Evolutionary conservation across 192 early-diverging fungal genomes (phyloP).

Genomic region (Backusella macrospora): DNA sequence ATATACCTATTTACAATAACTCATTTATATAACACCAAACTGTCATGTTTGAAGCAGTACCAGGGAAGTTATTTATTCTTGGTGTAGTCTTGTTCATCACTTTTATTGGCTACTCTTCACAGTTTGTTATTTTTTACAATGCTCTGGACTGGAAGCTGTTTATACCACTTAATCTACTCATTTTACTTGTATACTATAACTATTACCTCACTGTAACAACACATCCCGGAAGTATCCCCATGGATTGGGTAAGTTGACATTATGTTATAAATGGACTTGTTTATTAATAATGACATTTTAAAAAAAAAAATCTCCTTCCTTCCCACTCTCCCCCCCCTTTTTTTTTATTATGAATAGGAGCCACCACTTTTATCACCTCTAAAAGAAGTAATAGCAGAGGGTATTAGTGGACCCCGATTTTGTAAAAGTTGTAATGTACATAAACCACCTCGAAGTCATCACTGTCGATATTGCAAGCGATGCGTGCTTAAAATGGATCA

Average conservation of each 20-base stretch:
- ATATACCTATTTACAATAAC: background rate
- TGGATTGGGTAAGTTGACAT: slow-evolving; percentile 44
- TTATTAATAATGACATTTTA: no score
- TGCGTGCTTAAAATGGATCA: slow-evolving; percentile 93
- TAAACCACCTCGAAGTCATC: slow-evolving; percentile 82
- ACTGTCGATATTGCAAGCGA: slow-evolving; percentile 75
- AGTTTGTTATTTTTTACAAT: slow-evolving; percentile 34
- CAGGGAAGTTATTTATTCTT: slow-evolving; percentile 38
- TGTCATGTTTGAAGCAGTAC: slow-evolving; percentile 31
- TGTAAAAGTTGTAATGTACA: slow-evolving; percentile 63
- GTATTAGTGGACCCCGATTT: slow-evolving; percentile 66
- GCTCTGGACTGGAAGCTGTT: slow-evolving; percentile 19
- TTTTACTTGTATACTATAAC: slow-evolving; percentile 80
- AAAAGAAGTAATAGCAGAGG: slow-evolving; percentile 52
- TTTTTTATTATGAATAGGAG: background rate
- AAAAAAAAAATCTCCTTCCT: no score
- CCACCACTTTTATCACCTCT: slow-evolving; percentile 17
- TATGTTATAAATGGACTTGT: background rate
- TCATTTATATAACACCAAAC: background rate
- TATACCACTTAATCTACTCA: slow-evolving; percentile 73
- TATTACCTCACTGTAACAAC: slow-evolving; percentile 81
- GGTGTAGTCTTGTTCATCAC: slow-evolving; percentile 32
- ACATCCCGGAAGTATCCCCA: slow-evolving; percentile 79
- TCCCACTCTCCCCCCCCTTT: no score
- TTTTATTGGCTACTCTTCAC: slow-evolving; percentile 40